A percentile compares a stretch with the other conserved stretches of the same genome.
These are phyloP conservation scores for Hanseniaspora mollemarum DNA, from an alignment of 805 yeast species.

Conservation along the genomic window DNA sequence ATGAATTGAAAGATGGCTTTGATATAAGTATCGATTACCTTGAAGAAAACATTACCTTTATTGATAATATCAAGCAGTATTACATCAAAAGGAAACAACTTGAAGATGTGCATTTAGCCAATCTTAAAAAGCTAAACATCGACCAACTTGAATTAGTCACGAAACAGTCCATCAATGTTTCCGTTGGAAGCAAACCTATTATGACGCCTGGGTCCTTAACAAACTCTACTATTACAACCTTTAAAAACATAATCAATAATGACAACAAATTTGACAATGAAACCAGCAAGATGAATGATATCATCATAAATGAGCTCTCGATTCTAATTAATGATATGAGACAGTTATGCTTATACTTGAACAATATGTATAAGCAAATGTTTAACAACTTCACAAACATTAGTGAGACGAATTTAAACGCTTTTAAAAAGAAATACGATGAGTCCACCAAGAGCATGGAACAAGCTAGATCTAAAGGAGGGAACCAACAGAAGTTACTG, in stretches of 20 bases:
- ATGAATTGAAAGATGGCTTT: constrained; percentile 69
- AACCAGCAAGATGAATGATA: constrained; percentile 2
- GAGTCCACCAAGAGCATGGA: constrained; percentile 72
- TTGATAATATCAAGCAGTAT: constrained; percentile 67
- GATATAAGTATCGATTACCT: constrained; percentile 73
- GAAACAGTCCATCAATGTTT: constrained; percentile 47
- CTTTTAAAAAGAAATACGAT: constrained; percentile 61
- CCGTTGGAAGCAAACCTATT: constrained; percentile 85
- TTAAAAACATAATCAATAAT: constrained; percentile 7
- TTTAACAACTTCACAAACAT: constrained; percentile 37
- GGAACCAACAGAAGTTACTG: constrained; percentile 43
- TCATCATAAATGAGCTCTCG: neutral
- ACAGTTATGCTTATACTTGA: constrained; percentile 23
- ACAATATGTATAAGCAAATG: constrained; percentile 41
- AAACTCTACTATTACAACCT: constrained; percentile 16
- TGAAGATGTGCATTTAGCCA: constrained; percentile 72
- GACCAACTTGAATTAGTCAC: constrained; percentile 71
- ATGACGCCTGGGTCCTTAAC: constrained; percentile 93
- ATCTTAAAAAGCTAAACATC: constrained; percentile 49
- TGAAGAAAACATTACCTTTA: constrained; percentile 57
- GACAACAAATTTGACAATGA: constrained; percentile 4
- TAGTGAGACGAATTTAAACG: constrained; percentile 13
- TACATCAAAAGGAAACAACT: constrained; percentile 71
- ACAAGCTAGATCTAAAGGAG: constrained; percentile 59
- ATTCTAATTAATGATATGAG: constrained; percentile 4